phyloP scores from a whole-genome alignment of 495 filamentous ascomycete genomes.

The Rhizodiscina lignyota region DNA sequence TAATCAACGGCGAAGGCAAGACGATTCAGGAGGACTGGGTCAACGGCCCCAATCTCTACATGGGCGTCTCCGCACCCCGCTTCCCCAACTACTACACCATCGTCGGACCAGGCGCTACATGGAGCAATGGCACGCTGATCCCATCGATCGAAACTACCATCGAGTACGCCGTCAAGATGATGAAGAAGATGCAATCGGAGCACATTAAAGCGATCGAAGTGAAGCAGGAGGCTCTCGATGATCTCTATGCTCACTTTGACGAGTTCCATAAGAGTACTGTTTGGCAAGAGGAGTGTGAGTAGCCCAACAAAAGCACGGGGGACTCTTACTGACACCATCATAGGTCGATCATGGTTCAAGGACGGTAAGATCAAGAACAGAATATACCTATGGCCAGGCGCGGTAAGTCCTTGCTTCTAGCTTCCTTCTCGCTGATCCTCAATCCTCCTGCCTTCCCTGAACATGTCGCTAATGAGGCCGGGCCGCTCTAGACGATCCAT shows the following conservation, averaged over 20 bases:
- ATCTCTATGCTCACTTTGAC: slow-evolving; percentile 21
- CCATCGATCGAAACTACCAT: slow-evolving; percentile 18
- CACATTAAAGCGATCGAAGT: slow-evolving; percentile 18
- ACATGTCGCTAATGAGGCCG: too few relatives aligned
- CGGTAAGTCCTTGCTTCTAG: slow-evolving; percentile 14
- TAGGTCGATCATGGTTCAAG: slow-evolving; percentile 30
- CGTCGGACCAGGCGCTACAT: slow-evolving; percentile 15
- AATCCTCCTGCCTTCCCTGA: too few relatives aligned
- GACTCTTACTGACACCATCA: too few relatives aligned
- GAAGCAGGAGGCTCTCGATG: slow-evolving; percentile 19
- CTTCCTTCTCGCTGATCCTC: too few relatives aligned
- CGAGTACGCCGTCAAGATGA: slow-evolving; percentile 18
- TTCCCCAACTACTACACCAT: slow-evolving; percentile 21
- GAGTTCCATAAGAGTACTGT: slow-evolving; percentile 17
- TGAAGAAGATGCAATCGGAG: slow-evolving; percentile 22
- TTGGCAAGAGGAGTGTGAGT: slow-evolving; percentile 20
- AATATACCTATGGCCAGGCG: slow-evolving; percentile 23
- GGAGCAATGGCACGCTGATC: slow-evolving; percentile 18
- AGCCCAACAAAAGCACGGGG: too few relatives aligned
- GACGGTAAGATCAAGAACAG: slow-evolving; percentile 25
- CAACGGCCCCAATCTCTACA: slow-evolving; percentile 12
- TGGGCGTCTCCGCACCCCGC: slow-evolving; percentile 15
- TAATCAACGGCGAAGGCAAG: slow-evolving; percentile 11
- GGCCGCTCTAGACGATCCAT: slow-evolving; percentile 20
- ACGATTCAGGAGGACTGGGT: slow-evolving; percentile 13